These are phyloP conservation scores for Coemansia sp. DNA, from an alignment of 192 early-diverging fungal species.

Conservation along the genomic window DNA sequence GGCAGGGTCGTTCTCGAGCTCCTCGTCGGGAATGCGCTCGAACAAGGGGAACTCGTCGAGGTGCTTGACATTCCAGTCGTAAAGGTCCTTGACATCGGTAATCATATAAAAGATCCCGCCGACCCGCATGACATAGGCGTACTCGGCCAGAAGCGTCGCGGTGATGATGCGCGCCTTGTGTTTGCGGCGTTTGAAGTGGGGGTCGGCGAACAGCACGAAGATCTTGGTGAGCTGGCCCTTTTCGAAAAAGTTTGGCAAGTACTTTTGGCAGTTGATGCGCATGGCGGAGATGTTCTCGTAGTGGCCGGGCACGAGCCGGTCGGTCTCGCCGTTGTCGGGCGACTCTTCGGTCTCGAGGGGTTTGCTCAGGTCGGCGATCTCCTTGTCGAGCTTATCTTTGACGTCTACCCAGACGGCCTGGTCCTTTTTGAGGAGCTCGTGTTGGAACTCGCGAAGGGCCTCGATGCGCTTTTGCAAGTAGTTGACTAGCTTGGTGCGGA, in stretches of 20 bases:
- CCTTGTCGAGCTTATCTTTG: conserved; percentile 44
- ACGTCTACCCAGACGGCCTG: conserved; percentile 43
- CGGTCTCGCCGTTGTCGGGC: conserved; percentile 49
- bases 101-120: conserved; percentile 96
- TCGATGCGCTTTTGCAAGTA: conserved; percentile 89
- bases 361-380: conserved; percentile 23
- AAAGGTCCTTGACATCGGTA: conserved; percentile 90
- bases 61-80: conserved; percentile 95
- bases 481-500: conserved; percentile 90
- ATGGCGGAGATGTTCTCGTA: conserved; percentile 97
- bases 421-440: conserved; percentile 1
- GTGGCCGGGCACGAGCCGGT: conserved; percentile 57
- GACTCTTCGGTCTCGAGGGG: conserved; percentile 11
- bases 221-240: conserved; percentile 94
- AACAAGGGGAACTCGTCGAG: conserved; percentile 93
- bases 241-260: conserved; percentile 94
- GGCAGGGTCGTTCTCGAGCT: conserved; percentile 78
- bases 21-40: conserved; percentile 74
- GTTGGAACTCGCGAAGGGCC: conserved; percentile 71
- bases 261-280: conserved; percentile 99
- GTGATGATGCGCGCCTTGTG: conserved; percentile 98
- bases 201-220: conserved; percentile 98
- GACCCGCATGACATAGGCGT: conserved; percentile 87
- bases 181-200: conserved; percentile 98
- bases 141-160: conserved; percentile 83